Evolutionary conservation across 225 moss, liverwort and hornwort species (phyloP).

Genomic region (Sphagnum contortum): DNA sequence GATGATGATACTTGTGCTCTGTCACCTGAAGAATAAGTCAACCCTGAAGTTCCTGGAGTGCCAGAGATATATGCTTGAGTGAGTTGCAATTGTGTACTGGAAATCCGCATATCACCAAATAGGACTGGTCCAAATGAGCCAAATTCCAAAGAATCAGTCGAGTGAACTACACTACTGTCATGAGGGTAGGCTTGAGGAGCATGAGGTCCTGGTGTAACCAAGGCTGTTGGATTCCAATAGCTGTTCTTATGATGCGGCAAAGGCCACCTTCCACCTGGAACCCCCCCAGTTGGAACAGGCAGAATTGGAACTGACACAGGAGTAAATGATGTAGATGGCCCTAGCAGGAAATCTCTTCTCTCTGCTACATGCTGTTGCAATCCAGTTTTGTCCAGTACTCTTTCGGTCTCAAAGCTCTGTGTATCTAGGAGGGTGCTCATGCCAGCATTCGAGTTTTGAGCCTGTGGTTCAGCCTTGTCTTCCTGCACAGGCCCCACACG

Average conservation of each 20-base stretch:
- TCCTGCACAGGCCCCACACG: neutral
- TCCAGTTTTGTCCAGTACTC: constrained; percentile 7
- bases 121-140: neutral
- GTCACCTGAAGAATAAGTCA: neutral
- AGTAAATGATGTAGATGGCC: constrained; percentile 9
- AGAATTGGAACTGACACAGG: constrained; percentile 4
- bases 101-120: constrained; percentile 1
- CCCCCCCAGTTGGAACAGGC: too few species aligned
- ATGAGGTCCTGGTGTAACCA: neutral
- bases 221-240: too few species aligned
- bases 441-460: constrained; percentile 5
- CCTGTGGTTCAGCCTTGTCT: constrained; percentile 12
- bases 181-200: neutral
- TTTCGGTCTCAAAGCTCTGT: neutral
- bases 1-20: too few species aligned
- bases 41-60: constrained; percentile 2
- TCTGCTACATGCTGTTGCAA: constrained; percentile 10
- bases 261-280: too few species aligned
- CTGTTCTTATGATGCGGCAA: too few species aligned
- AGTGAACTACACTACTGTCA: constrained; percentile 2
- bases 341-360: constrained; percentile 3
- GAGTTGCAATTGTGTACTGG: constrained; percentile 8
- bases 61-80: constrained; percentile 6
- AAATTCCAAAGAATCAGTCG: constrained; percentile 10
- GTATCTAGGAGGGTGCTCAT: constrained; percentile 3